Conservation (phyloP, 352 stramenopile species). For the Lagenidium giganteum region DNA sequence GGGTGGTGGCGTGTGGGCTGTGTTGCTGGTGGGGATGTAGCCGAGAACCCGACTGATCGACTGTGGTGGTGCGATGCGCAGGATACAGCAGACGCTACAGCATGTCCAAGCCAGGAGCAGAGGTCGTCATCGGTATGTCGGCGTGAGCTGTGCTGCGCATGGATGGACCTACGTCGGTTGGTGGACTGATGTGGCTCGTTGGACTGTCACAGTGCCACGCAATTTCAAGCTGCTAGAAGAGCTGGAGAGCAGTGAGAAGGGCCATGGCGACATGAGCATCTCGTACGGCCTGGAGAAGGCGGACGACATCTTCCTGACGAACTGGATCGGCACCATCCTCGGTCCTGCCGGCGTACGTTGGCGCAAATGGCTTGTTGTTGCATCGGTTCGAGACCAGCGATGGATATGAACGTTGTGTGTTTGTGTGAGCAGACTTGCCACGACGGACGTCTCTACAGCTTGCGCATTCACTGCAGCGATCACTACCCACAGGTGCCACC, state of each 20-base stretch:
- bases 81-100: too few relatives aligned
- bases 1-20: too few relatives aligned
- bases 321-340: conserved; percentile 98
- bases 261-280: conserved; percentile 92
- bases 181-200: not conserved
- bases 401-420: not conserved
- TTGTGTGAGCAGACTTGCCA: conserved; percentile 84
- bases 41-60: too few relatives aligned
- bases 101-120: conserved; percentile 62
- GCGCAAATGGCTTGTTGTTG: conserved; percentile 5
- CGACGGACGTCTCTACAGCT: conserved; percentile 95
- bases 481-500: conserved; percentile 94
- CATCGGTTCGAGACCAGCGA: too few relatives aligned
- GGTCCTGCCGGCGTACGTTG: conserved; percentile 90
- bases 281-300: conserved; percentile 94
- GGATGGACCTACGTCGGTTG: not conserved
- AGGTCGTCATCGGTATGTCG: conserved; percentile 72
- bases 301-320: conserved; percentile 97
- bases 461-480: conserved; percentile 91
- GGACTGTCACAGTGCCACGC: conserved; percentile 59
- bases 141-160: not conserved
- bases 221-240: conserved; percentile 95
- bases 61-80: too few relatives aligned
- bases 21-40: too few relatives aligned
- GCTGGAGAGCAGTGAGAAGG: conserved; percentile 90